Evolutionary conservation across 2,329 filamentous ascomycete genomes (phyloP), one percentile per base, ranked within the genome.

Genomic region (Fusarium albidum): DNA sequence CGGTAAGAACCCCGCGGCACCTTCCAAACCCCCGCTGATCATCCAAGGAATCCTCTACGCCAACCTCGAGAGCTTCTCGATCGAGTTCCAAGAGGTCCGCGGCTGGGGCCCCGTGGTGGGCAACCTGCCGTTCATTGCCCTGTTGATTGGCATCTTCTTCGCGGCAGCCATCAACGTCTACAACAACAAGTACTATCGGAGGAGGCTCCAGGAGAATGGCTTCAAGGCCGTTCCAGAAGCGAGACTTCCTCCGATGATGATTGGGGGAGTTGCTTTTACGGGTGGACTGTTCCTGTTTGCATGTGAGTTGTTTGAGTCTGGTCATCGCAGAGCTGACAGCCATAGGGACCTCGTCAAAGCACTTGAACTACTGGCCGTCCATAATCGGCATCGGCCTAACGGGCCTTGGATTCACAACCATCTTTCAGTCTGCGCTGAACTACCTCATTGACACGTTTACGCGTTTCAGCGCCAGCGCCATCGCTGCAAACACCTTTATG

Each of bases 111-210:
- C 73, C 1, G 68, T 90, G 0, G 71, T 79, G 3, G 79, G 82
- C 5, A 78, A 80, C 6, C 74, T 90, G 2, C 87, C 88, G 0
- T 90, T 90, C 67, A 69, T 90, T 4, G 83, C 78, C 27, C 79
- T 89, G 55, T 69, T 86, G 5, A 68, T 89, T 2, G 88, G 87
- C 8, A 80, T 84, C 2, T 51, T 84, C 18, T 67, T 86, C 13
- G 86, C 86, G 11, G 80, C 78, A 8, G 69, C 34, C 2, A 73
- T 80, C 31, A 90, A 89, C 66, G 77, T 86, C 12, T 76, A 80
- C 63, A 89, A 89, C 73, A 84, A 89, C 63, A 73, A 78, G 2
- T 78, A 84, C 52, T 89, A 89, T 69, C 83, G 86, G 69, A 80
- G 78, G 54, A 73, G 76, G 1, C 82, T 83, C 68, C 75, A 75